phyloP scores from a whole-genome alignment of 1,139 yeast species.

The Candida tunisiensis region DNA sequence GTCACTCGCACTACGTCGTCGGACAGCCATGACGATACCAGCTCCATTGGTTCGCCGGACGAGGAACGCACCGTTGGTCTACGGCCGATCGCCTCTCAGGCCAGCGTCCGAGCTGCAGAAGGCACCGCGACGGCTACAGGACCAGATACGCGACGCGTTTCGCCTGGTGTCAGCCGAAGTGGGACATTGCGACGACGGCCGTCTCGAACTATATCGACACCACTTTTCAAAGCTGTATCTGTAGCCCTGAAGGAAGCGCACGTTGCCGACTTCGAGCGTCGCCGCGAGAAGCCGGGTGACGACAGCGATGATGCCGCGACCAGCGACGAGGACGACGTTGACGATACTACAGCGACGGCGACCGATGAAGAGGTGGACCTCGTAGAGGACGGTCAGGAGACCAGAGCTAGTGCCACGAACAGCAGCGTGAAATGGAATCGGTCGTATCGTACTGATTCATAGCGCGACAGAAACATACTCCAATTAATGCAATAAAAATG shows the following conservation, averaged over 20 bases:
- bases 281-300: conserved; percentile 22
- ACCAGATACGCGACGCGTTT: conserved; percentile 4
- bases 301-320: conserved; percentile 19
- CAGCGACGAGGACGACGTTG: conserved; percentile 19
- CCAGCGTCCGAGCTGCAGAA: neutral
- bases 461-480: no score
- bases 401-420: no score
- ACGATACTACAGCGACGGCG: no score
- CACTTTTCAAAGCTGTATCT: conserved; percentile 32
- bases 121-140: conserved; percentile 1
- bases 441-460: no score
- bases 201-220: conserved; percentile 7
- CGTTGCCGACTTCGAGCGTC: conserved; percentile 74
- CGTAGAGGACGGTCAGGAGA: no score
- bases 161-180: no score
- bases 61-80: neutral
- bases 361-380: no score
- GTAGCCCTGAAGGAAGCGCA: conserved; percentile 63
- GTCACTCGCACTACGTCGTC: conserved; percentile 9
- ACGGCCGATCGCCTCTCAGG: neutral
- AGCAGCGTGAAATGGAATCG: no score
- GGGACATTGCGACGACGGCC: neutral
- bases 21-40: conserved; percentile 1
- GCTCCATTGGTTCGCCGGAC: conserved; percentile 2
- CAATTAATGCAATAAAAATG: no score